phyloP scores from a whole-genome alignment of 2,329 filamentous ascomycete genomes.

The Phoma herbarum region DNA sequence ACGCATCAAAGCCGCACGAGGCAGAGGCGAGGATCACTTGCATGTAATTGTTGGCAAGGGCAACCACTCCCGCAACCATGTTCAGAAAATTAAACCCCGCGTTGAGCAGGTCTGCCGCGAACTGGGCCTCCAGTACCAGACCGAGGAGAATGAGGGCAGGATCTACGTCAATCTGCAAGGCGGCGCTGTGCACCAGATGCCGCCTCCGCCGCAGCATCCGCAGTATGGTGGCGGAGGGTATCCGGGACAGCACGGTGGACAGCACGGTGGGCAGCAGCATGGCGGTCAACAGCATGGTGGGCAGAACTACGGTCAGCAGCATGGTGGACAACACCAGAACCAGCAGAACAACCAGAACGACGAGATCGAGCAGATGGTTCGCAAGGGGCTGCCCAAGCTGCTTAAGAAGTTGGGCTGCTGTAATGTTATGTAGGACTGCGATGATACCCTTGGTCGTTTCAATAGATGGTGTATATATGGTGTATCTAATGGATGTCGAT shows the following conservation, averaged over 20 bases:
- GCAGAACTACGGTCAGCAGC: constrained; percentile 22
- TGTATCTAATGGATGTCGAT: not conserved
- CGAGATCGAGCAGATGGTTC: constrained; percentile 67
- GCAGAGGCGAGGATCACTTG: constrained; percentile 79
- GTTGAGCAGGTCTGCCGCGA: constrained; percentile 88
- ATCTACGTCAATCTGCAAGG: constrained; percentile 89
- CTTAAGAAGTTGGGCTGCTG: constrained; percentile 74
- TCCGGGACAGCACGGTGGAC: constrained; percentile 33
- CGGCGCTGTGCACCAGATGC: constrained; percentile 59
- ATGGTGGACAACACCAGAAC: constrained; percentile 51
- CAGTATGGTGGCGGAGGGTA: constrained; percentile 46
- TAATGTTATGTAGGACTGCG: constrained; percentile 70
- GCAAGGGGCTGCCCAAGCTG: constrained; percentile 67
- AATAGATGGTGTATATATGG: constrained; percentile 3
- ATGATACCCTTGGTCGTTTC: constrained; percentile 25
- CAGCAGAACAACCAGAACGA: constrained; percentile 61
- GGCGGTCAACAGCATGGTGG: constrained; percentile 51
- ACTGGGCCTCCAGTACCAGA: constrained; percentile 80
- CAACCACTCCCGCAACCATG: constrained; percentile 80
- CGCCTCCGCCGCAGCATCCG: constrained; percentile 53
- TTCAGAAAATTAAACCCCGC: constrained; percentile 95
- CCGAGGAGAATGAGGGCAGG: constrained; percentile 87
- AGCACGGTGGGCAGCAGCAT: constrained; percentile 51
- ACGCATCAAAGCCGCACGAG: constrained; percentile 79
- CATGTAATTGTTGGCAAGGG: constrained; percentile 97